Base-by-base conservation (phyloP, 106 monocot species). In the Xerophyta viscosa region DNA sequence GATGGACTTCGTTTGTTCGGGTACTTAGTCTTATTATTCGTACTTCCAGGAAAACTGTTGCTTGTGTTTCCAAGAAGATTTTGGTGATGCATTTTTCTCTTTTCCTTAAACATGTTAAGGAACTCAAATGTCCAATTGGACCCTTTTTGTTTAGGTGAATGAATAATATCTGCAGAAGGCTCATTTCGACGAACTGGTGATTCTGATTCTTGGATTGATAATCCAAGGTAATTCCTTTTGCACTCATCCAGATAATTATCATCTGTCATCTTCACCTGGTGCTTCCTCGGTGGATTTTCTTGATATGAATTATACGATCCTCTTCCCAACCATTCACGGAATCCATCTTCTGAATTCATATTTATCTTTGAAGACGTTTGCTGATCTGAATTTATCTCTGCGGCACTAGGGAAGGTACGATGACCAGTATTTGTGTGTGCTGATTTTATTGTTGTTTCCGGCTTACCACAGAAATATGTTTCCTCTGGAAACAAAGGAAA, bases 1-100 rank as follows among this genome's bases (percentile, higher is more conserved):
- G 88, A 84, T 63, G 85, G 88, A 68, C 85, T 88, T 62, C 48
- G 57, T 41, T 37, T 78, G 50, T 59, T 69, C 14, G 47, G 56
- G 33, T 54, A 27, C 28, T 53, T 72, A 8, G 56, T 62, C 52
- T 50, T 66, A n/a, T 43, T 78, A 31, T 51, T 70, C 37, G 59
- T 64, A 65, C 46, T 60, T 46, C 54, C 52, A 33, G 68, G 46
- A 60, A 39, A 62, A 41, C 21, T 67, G 37, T 43, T 31, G 55
- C 63, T 58, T 57, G 71, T 63, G 57, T 72, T 74, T 65, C 58
- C 60, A 29, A 43, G 36, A 49, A 50, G 57, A 13, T 27, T 56
- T 66, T 66, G 53, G 52, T 54, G 62, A 50, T 56, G 64, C 12
- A 27, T 48, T 66, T 64, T 62, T 19, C 70, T 70, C 62, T 74